Evolutionary conservation across 805 yeast genomes (phyloP).

Genomic region (Isabelozyma pseudorhagii): DNA sequence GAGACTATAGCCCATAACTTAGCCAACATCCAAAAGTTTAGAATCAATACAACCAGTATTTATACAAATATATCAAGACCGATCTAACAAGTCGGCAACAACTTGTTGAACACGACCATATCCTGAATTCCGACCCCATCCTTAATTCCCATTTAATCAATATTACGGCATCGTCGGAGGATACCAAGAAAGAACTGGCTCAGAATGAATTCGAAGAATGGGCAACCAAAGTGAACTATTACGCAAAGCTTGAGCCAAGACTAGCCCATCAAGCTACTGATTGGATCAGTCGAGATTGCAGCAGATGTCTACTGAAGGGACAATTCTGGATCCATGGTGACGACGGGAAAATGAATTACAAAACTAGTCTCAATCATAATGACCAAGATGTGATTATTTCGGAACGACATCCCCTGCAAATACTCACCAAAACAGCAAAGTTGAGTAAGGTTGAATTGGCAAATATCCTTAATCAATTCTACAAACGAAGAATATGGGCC

Average conservation of each 20-base stretch:
- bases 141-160: neutral
- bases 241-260: neutral
- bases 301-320: neutral
- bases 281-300: neutral
- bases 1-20: neutral
- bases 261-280: neutral
- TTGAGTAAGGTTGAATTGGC: neutral
- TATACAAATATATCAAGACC: constrained; percentile 9
- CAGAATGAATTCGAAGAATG: neutral
- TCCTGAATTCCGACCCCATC: neutral
- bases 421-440: constrained; percentile 2
- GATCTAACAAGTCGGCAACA: neutral
- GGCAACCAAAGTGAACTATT: neutral
- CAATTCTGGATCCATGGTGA: neutral
- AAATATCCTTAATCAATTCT: neutral
- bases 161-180: neutral
- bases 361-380: constrained; percentile 2
- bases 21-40: neutral
- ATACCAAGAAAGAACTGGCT: neutral
- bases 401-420: neutral
- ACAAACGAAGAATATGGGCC: neutral
- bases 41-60: constrained; percentile 13
- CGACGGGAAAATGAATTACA: neutral
- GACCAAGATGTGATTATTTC: constrained; percentile 5
- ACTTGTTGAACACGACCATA: neutral